phyloP scores from a whole-genome alignment of 768 basidiomycete genomes.

The Phaeotremella skinneri region DNA sequence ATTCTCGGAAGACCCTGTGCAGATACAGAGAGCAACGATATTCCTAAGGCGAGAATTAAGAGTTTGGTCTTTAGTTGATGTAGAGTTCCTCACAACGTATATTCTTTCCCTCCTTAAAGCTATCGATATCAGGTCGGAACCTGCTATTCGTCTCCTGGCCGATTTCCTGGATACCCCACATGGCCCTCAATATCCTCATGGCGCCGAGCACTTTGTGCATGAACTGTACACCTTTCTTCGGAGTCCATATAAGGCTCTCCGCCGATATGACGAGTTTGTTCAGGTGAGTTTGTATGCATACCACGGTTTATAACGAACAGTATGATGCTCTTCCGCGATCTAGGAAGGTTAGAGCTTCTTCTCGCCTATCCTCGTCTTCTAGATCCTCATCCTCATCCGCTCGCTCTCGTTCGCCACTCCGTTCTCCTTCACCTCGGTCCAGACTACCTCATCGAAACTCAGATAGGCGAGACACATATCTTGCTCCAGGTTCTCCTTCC shows the following conservation, averaged over 20 bases:
- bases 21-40: conserved; percentile 63
- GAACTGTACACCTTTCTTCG: conserved; percentile 86
- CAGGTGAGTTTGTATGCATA: conserved; percentile 59
- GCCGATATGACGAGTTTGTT: conserved; percentile 72
- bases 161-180: conserved; percentile 75
- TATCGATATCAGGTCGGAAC: conserved; percentile 80
- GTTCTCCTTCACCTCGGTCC: conserved; percentile 1
- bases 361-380: conserved; percentile 7
- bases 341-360: conserved; percentile 2
- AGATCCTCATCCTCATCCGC: conserved; percentile 11
- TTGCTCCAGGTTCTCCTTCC: conserved; percentile 27
- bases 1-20: conserved; percentile 71
- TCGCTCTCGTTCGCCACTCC: conserved; percentile 6
- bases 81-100: conserved; percentile 91
- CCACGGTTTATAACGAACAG: conserved; percentile 18
- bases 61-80: conserved; percentile 85
- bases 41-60: conserved; percentile 82
- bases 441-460: conserved; percentile 16
- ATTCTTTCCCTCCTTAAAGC: conserved; percentile 86
- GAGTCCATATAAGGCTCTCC: conserved; percentile 81
- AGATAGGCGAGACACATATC: conserved; percentile 32
- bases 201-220: conserved; percentile 92
- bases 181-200: conserved; percentile 55
- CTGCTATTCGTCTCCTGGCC: conserved; percentile 70
- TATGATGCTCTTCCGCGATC: conserved; percentile 32